phyloP scores from a whole-genome alignment of 345 rosid species.

The Balakata baccata region DNA sequence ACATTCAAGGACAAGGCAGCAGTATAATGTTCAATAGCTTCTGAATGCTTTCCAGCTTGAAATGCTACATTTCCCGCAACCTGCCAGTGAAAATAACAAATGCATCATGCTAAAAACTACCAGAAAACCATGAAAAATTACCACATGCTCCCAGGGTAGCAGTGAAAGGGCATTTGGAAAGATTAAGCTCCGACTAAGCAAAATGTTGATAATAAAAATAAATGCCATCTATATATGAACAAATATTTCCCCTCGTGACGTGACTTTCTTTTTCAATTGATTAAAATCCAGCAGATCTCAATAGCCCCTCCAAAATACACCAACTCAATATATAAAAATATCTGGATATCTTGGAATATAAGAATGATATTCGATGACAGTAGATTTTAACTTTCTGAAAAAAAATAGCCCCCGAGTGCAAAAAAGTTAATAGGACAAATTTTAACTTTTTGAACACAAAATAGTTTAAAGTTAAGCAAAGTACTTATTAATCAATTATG shows the following conservation, averaged over 20 bases:
- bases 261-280: neutral
- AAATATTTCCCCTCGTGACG: neutral
- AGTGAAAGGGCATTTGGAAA: neutral
- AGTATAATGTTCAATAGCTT: constrained; percentile 89
- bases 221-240: neutral
- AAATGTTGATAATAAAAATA: neutral
- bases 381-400: neutral
- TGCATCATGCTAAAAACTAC: neutral
- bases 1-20: constrained; percentile 71
- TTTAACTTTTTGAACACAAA: neutral
- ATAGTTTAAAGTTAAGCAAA: neutral
- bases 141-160: neutral
- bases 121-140: neutral
- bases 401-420: no score
- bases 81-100: constrained; percentile 34
- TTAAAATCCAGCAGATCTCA: neutral
- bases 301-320: neutral
- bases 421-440: neutral
- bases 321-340: neutral
- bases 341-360: neutral
- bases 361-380: neutral
- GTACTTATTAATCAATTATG: neutral
- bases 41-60: constrained; percentile 76
- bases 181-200: neutral
- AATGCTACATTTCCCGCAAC: constrained; percentile 92